phyloP scores from a whole-genome alignment of 1,284 basidiomycete species.

The Ceratobasidium sp. region DNA sequence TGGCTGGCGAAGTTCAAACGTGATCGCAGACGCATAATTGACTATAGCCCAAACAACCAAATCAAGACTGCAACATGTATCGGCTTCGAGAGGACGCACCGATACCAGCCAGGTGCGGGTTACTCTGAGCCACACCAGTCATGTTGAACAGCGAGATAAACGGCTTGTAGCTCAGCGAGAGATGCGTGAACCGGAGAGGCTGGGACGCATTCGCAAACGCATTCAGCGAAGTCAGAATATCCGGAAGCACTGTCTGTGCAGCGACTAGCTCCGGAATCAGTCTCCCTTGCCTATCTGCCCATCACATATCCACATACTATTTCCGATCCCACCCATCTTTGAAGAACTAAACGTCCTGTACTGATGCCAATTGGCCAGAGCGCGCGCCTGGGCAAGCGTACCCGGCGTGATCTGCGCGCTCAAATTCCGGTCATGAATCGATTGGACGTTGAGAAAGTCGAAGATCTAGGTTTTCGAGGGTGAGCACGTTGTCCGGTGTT shows the following conservation, averaged over 20 bases:
- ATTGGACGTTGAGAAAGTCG: constrained; percentile 77
- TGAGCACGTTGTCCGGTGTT: constrained; percentile 24
- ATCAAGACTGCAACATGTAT: constrained; percentile 4
- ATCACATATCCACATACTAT: constrained; percentile 60
- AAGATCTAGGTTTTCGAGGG: constrained; percentile 59
- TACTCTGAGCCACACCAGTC: constrained; percentile 59
- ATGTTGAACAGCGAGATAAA: constrained; percentile 87
- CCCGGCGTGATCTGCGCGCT: constrained; percentile 73
- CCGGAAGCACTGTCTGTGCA: constrained; percentile 75
- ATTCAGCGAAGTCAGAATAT: constrained; percentile 71
- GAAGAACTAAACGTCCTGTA: constrained; percentile 73
- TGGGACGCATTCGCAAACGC: constrained; percentile 78
- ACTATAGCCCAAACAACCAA: constrained; percentile 56
- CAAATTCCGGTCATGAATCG: constrained; percentile 79
- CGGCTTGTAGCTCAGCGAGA: constrained; percentile 82
- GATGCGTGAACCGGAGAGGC: constrained; percentile 75
- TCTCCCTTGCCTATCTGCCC: background rate
- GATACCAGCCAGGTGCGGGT: constrained; percentile 58
- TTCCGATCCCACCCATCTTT: constrained; percentile 70
- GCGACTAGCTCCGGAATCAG: constrained; percentile 61
- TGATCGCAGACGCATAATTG: constrained; percentile 77
- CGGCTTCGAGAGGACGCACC: constrained; percentile 58
- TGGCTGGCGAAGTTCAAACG: constrained; percentile 74
- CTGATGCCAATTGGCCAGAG: constrained; percentile 79
- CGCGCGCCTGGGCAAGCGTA: constrained; percentile 70